These are phyloP conservation scores for Jackrogersella multiformis DNA, from an alignment of 495 filamentous ascomycete genomes.

Conservation along the genomic window DNA sequence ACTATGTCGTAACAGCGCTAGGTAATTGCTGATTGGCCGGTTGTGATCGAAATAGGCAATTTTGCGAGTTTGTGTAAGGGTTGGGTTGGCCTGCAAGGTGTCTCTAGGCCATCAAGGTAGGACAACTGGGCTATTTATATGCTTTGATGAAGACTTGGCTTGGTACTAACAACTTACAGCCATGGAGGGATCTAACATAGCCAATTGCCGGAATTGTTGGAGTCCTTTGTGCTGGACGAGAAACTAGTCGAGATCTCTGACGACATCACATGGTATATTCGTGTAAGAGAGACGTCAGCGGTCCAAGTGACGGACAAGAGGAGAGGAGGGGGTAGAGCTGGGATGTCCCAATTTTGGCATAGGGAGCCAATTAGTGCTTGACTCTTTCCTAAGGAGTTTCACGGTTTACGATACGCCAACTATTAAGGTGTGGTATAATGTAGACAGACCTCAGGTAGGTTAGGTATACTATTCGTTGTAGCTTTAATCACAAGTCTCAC, in stretches of 20 bases:
- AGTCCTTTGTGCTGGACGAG: conserved; percentile 4
- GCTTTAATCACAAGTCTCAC: background rate
- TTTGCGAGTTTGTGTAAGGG: background rate
- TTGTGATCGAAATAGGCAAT: conserved; percentile 27
- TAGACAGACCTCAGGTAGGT: no score
- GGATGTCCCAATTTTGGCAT: conserved; percentile 22
- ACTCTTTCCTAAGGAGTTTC: conserved; percentile 17
- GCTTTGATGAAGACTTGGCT: background rate
- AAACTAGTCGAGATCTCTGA: conserved; percentile 25
- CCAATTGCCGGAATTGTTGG: conserved; percentile 1
- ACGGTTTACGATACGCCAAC: background rate
- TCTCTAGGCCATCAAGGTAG: conserved; percentile 40
- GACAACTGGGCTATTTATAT: conserved; percentile 37
- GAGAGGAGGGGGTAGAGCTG: background rate
- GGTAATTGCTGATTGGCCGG: conserved; percentile 37
- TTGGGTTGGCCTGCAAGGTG: conserved; percentile 14
- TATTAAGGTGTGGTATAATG: background rate
- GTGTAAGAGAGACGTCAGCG: conserved; percentile 37
- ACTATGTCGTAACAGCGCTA: conserved; percentile 37
- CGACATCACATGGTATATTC: conserved; percentile 23
- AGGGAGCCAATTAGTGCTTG: conserved; percentile 11
- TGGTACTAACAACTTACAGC: no score
- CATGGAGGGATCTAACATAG: background rate
- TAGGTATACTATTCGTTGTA: conserved; percentile 5
- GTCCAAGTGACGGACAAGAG: background rate